A percentile compares a stretch with the other conserved stretches of the same genome.
phyloP scores from a whole-genome alignment of 179 eudicot genomes.

The Patellifolia procumbens region DNA sequence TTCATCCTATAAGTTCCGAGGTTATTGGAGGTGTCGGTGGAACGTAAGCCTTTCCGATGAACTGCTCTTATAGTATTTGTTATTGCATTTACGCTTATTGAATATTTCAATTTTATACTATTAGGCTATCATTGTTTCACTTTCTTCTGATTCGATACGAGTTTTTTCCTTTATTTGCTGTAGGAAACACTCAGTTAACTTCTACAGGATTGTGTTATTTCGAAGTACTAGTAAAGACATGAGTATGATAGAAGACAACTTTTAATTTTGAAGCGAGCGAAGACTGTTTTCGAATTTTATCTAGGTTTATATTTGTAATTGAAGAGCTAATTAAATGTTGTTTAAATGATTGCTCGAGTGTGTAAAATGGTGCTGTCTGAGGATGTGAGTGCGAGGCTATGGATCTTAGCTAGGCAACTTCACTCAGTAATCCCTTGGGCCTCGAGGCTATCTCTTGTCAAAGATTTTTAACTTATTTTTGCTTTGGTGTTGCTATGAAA shows the following conservation, averaged over 20 bases:
- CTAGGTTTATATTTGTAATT: background rate
- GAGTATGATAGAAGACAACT: background rate
- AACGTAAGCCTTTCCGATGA: slow-evolving; percentile 52
- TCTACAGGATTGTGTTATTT: background rate
- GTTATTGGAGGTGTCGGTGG: slow-evolving; percentile 95
- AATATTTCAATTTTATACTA: background rate
- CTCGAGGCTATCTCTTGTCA: too few relatives aligned
- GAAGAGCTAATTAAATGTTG: background rate
- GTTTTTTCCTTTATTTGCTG: background rate
- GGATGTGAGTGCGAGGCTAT: background rate
- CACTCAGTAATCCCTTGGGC: background rate
- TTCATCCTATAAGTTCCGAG: slow-evolving; percentile 95
- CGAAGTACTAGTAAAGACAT: background rate
- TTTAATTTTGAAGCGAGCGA: background rate
- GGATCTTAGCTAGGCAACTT: background rate
- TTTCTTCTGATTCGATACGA: background rate
- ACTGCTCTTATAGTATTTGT: background rate
- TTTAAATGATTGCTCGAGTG: background rate
- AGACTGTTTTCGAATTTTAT: background rate
- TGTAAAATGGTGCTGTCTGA: background rate
- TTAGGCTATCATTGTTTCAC: background rate
- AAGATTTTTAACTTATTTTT: background rate
- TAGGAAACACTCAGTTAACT: background rate
- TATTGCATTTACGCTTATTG: background rate
- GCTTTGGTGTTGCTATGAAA: background rate